Evolutionary conservation across 2,329 filamentous ascomycete species (phyloP).

Genomic region (Colletotrichum eleusines): DNA sequence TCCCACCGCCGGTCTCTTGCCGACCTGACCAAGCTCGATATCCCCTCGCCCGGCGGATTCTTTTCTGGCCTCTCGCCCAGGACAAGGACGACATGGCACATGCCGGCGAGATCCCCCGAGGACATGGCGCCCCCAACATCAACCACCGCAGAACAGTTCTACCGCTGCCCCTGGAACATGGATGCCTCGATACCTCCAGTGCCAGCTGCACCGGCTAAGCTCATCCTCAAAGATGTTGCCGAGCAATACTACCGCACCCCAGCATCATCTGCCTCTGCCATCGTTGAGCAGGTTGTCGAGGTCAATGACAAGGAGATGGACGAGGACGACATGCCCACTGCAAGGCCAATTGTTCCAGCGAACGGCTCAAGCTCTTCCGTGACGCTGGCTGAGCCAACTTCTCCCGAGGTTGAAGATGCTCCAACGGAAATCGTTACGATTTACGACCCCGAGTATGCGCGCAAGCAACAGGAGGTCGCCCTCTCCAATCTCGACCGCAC

Average conservation of each 20-base stretch:
- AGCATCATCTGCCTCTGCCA: constrained; percentile 50
- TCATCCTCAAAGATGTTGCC: constrained; percentile 51
- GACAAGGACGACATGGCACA: constrained; percentile 85
- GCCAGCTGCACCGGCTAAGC: constrained; percentile 40
- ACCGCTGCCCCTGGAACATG: constrained; percentile 81
- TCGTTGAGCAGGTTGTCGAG: constrained; percentile 78
- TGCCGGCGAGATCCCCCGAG: constrained; percentile 65
- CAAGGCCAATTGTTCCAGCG: constrained; percentile 59
- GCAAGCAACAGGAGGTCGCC: constrained; percentile 77
- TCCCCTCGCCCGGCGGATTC: constrained; percentile 92
- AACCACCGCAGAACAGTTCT: constrained; percentile 92
- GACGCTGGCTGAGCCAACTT: constrained; percentile 51
- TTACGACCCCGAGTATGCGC: constrained; percentile 81
- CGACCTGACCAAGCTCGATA: constrained; percentile 83
- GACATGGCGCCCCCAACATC: constrained; percentile 78
- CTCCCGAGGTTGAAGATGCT: constrained; percentile 66
- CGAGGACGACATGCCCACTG: constrained; percentile 75
- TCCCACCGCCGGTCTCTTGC: constrained; percentile 71
- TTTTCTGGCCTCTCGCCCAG: constrained; percentile 85
- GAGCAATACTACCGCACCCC: constrained; percentile 56
- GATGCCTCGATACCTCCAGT: constrained; percentile 54
- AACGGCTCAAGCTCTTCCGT: constrained; percentile 49
- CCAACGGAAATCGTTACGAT: constrained; percentile 75
- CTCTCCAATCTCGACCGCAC: constrained; percentile 86
- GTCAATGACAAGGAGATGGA: constrained; percentile 62